Evolutionary conservation across 129 eudicot genomes (phyloP), one percentile per base, ranked within the genome.

Genomic region (Flaveria robusta): DNA sequence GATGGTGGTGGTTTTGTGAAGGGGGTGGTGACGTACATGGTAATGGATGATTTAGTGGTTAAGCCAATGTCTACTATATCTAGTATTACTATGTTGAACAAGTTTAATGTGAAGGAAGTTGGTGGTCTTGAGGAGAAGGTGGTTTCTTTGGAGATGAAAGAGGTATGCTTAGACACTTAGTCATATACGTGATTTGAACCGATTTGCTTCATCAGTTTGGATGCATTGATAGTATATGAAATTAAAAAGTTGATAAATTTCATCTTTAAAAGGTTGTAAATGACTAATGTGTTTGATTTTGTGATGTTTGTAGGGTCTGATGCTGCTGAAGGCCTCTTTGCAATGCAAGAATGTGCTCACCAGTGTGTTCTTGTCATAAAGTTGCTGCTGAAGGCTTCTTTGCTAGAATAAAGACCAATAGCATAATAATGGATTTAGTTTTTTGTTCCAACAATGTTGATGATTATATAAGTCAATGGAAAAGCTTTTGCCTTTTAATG

Each of bases 61-160:
- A 76, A 60, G 77, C 93, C 90, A 0, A 85, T 83, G 93, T 88
- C 93, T 0, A 81, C 83, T 13, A 83, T 83, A 47, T 85, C 90
- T 3, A 52, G 84, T 60, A 81, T 88, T 19, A 46, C 83, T 13
- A 18, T 81, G 86, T 51, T 85, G 37, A 83, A 72, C 62, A 75
- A 75, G 68, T 78, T 81, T 27, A 71, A 77, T 81, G 89, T 81
- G 4, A 87, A 72, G 66, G 86, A 84, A 0, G 81, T 84, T 5
- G 75, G 83, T 55, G 65, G 16, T 2, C 78, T 88, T 50, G 77
- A 83, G 67, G 92, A 88, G 34, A 80, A 75, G 55, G 55, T 74
- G 7, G 87, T 88, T 2, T 22, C 72, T 20, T 63, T 88, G 58
- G 89, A 77, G 0, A 73, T 73, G 82, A 74, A 59, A 49, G 84